A percentile compares a stretch with the other conserved stretches of the same genome.
Evolutionary conservation across 2,329 filamentous ascomycete genomes (phyloP).

Genomic region (Capronia americana): DNA sequence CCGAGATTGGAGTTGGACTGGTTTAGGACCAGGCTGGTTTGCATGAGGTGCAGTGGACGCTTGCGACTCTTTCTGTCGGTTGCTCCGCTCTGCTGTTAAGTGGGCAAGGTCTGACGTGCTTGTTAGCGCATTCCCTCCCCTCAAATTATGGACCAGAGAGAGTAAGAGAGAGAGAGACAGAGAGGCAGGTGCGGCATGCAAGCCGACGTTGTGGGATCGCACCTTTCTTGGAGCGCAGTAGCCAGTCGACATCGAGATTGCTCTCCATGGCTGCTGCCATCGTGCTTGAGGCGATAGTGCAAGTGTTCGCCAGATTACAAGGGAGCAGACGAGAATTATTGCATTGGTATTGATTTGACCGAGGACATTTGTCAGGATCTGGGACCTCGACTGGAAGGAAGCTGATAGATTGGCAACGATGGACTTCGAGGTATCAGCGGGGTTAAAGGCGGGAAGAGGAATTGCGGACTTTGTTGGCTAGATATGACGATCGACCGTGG

Average conservation of each 20-base stretch:
- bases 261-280: conserved; percentile 63
- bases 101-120: conserved; percentile 24
- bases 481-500: conserved; percentile 17
- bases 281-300: conserved; percentile 1
- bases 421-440: conserved; percentile 23
- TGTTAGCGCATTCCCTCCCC: conserved; percentile 15
- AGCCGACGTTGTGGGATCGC: conserved; percentile 45
- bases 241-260: conserved; percentile 87
- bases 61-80: conserved; percentile 29
- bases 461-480: conserved; percentile 8
- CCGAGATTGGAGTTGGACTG: conserved; percentile 23
- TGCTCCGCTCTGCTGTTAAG: conserved; percentile 39
- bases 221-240: conserved; percentile 86
- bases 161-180: background rate
- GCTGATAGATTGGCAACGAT: conserved; percentile 13
- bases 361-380: conserved; percentile 7
- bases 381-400: background rate
- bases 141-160: background rate
- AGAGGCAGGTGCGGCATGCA: conserved; percentile 2
- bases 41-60: conserved; percentile 36
- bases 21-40: conserved; percentile 34
- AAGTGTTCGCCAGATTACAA: background rate
- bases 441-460: conserved; percentile 10
- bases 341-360: conserved; percentile 12
- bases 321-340: background rate